Base-by-base conservation (phyloP, 345 rosid species). In the Sapria himalayana region DNA sequence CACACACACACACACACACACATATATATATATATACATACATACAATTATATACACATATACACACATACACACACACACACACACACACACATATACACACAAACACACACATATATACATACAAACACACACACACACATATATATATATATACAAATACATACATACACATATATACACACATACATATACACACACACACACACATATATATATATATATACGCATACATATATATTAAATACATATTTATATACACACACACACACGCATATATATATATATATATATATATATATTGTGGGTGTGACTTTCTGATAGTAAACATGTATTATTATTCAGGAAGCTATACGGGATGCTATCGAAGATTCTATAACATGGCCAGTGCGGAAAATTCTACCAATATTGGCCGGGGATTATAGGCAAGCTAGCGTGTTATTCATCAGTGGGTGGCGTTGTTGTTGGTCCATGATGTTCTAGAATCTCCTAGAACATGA, bases 371-470 rank as follows among this genome's bases (percentile, higher is more conserved):
- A 78, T 64, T 71, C 85, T 12, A 43, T 86, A 24, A 86, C 81
- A 25, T 86, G 97, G 97, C 97, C 97, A 4, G 76, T 86, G 39
- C 56, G 94, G 54, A 72, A 86, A 46, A 74, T 78, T 45, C 50
- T 76, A 37, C 63, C 76, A 5, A 78, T 81, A 57, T 20, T 78
- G 29, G 85, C 94, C n/a, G 97, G 94, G 36, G 94, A 86, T 64
- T 81, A 86, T 57, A 78, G 93, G 96, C 77, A 55, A 12, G 46
- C 37, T 37, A 3, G 15, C 29, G 20, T 31, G 13, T 15, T 37
- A 20, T 37, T 7, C 14, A 37, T 23, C 41, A 37, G 17, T 20
- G 12, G 2, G 20, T n/a, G 20, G 19, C 11, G 20, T 37, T 11
- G 42, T 27, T 23, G 20, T 48, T 34, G 24, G 42, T 22, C 33